Evolutionary conservation across 1,139 yeast species (phyloP), one percentile per base, ranked within the genome.

Genomic region (Scheffersomyces illinoinensis): DNA sequence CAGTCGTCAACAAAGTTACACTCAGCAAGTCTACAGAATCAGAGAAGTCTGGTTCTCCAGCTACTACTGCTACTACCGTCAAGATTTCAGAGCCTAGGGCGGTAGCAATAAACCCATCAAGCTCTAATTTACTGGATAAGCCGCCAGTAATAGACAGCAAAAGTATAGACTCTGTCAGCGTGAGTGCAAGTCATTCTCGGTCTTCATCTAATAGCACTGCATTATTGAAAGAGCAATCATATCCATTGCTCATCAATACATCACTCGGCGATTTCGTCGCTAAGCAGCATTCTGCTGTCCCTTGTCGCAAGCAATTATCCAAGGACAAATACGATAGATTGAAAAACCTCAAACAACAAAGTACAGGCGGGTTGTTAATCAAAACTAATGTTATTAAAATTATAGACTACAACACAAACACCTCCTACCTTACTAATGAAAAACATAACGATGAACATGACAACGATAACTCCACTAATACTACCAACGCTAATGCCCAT

Each of bases 381-480:
- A 54, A 51, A 26, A 56, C 62, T 8, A 54, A 55, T n/a, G 18
- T 49, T 8, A 56, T 58, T 12, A 58, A 57, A 47, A 57, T 69
- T 50, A 60, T 69, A 56, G 69, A 71, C 58, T 57, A 63, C 53
- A 70, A 71, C 62, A 62, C 68, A 19, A 64, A 65, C 54, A 56
- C 65, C 21, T 56, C 61, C 46, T 48, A 20, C 51, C 21, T 48
- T 48, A 50, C 54, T 49, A 55, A 57, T 50, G 49, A 49, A 47
- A 54, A 51, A 21, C 46, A 39, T 39, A 50, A 53, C 24, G 26
- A 52, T 19, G 51, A 21, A 21, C 21, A 21, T 48, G 24, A 48
- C 24, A 48, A 20, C 26, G 21, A 20, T 20, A 20, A 21, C 8
- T 17, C 51, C 24, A 48, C 26, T 20, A 48, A 21, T 48, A 48